Conservation (phyloP, 257 asterid species). For the Fraxinus cuspidata region DNA sequence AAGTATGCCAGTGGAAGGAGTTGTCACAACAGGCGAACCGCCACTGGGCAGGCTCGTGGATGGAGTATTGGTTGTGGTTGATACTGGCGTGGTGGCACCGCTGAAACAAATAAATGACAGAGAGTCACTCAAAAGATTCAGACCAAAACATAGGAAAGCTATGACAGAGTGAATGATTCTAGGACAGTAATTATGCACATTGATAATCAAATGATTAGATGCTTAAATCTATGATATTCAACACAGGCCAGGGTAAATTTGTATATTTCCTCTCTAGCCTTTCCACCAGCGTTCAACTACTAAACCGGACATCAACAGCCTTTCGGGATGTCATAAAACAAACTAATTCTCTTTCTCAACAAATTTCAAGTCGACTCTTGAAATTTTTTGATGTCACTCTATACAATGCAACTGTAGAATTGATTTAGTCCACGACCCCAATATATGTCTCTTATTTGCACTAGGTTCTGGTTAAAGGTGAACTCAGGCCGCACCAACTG, state of each 20-base stretch:
- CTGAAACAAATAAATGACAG: not conserved
- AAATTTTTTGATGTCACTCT: not conserved
- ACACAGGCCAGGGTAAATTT: too few relatives aligned
- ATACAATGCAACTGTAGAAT: not conserved
- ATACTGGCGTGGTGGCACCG: conserved; percentile 7
- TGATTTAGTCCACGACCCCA: not conserved
- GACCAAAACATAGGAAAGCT: not conserved
- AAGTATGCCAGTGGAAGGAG: conserved; percentile 32
- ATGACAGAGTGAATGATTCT: too few relatives aligned
- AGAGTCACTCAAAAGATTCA: not conserved
- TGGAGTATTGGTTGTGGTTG: conserved; percentile 10
- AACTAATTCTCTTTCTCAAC: not conserved
- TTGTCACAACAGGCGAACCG: conserved; percentile 39
- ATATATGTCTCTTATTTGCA: not conserved
- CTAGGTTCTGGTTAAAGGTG: not conserved
- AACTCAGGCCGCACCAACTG: not conserved
- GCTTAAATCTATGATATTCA: too few relatives aligned
- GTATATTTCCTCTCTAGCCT: too few relatives aligned
- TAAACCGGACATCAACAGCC: too few relatives aligned
- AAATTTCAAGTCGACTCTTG: not conserved
- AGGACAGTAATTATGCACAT: too few relatives aligned
- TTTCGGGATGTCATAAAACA: too few relatives aligned
- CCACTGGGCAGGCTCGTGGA: conserved; percentile 27
- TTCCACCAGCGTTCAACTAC: too few relatives aligned
- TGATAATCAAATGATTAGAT: too few relatives aligned